Base-by-base conservation (phyloP, 176 grass and related monocot species). In the Rhynchospora pubera region DNA sequence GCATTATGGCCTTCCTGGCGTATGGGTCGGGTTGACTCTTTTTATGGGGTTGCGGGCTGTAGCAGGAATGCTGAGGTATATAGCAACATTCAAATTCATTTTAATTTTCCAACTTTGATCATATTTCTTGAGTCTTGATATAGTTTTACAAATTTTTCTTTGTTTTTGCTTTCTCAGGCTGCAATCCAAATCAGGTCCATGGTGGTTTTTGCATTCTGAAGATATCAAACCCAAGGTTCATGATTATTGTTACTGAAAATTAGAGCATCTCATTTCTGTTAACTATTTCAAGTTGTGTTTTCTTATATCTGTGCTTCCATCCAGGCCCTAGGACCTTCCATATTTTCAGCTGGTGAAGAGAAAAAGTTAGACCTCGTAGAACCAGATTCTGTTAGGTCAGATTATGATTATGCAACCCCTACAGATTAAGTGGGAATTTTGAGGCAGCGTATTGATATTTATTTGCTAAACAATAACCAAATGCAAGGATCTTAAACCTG, bases 1-100 rank as follows among this genome's bases (percentile, higher is more conserved):
- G 46, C 69, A 88, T 7, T 93, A 88, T 89, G 95, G 95, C 79
- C 83, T 98, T 85, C 66, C 90, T 26, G 95, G 92, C 85, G 90
- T 98, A 83, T 98, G 95, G 95, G 89, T 78, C 80, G 95, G 95
- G 18, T 93, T 98, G 82, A 98, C 92, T 30, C 93, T 91, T 68
- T 91, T 94, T 39, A 98, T 98, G 95, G 88, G 89, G 39, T 85
- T 98, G 85, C 83, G 92, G 52, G 94, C 92, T 85, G 43, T 47
- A 22, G 90, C 90, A 70, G 95, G 90, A 83, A 78, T 93, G 72
- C 62, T 94, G 45, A 98, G 95, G 92, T 94, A 94, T 65, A 19
- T 59, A 59, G 15, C 21, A 57, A 21, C 62, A 67, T 26, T 83
- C 56, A 34, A 84, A 70, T 55, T 51, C 18, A 72, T 26, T 51